Conservation (phyloP, 1,284 basidiomycete genomes). For the Tilletia walkeri region DNA sequence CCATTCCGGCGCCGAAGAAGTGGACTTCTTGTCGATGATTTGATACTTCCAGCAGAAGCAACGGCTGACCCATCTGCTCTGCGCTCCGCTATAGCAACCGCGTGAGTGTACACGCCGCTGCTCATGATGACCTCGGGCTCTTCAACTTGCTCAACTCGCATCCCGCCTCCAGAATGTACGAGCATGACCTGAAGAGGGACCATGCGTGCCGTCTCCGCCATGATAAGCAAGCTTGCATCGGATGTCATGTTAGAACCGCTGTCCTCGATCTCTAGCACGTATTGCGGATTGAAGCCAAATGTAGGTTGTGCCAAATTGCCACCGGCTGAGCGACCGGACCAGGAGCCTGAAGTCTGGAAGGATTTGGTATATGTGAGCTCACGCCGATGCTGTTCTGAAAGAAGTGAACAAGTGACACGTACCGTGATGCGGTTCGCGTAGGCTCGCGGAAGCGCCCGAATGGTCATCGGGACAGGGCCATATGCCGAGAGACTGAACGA, state of each 20-base stretch:
- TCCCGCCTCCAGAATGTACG: constrained; percentile 70
- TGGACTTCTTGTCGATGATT: not conserved
- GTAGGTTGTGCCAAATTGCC: constrained; percentile 76
- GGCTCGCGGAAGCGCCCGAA: constrained; percentile 29
- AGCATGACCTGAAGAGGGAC: constrained; percentile 73
- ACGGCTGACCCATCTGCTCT: constrained; percentile 53
- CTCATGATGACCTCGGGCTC: constrained; percentile 70
- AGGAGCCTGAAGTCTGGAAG: constrained; percentile 28
- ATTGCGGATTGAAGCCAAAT: constrained; percentile 89
- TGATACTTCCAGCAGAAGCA: not conserved
- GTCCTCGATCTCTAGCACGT: constrained; percentile 66
- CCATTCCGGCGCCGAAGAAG: not conserved
- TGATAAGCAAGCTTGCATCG: constrained; percentile 39
- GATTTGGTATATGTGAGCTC: not conserved
- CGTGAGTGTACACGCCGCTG: constrained; percentile 79
- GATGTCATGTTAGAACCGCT: constrained; percentile 61
- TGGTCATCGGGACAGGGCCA: constrained; percentile 49
- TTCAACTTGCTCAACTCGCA: constrained; percentile 61
- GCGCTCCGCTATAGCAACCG: constrained; percentile 64
- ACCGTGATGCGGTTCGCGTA: constrained; percentile 32
- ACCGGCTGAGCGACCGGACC: constrained; percentile 73
- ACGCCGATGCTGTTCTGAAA: no score
- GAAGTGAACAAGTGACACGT: not conserved
- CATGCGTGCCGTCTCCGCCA: constrained; percentile 62
- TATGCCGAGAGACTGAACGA: constrained; percentile 64